Percentiles rank a stretch among this genome's conserved stretches.
Conservation (phyloP, 768 basidiomycete species). For the Clathrus columnatus region DNA sequence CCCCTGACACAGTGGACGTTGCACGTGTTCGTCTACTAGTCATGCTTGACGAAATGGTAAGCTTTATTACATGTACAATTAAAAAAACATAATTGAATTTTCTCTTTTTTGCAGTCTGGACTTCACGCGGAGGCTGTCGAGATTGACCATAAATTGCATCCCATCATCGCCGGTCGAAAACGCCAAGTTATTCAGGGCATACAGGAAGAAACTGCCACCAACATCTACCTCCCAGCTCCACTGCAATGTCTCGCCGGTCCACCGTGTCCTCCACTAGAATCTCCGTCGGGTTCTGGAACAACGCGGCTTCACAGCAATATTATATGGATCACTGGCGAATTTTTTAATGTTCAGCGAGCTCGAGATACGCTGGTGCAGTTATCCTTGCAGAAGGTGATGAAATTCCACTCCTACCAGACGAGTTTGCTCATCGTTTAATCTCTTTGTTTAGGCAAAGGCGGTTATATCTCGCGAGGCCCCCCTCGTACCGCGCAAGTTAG, state of each 20-base stretch:
- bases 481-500: constrained; percentile 90
- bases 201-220: constrained; percentile 95
- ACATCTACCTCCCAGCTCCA: constrained; percentile 90
- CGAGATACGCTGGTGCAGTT: constrained; percentile 91
- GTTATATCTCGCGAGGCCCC: constrained; percentile 90
- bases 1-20: constrained; percentile 79
- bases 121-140: constrained; percentile 86
- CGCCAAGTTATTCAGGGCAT: constrained; percentile 81
- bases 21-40: constrained; percentile 87
- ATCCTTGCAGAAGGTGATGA: constrained; percentile 68
- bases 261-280: constrained; percentile 35
- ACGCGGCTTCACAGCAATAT: constrained; percentile 55
- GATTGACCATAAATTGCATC: constrained; percentile 90
- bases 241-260: constrained; percentile 78
- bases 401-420: constrained; percentile 11
- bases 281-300: constrained; percentile 28
- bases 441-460: constrained; percentile 58
- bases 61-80: constrained; percentile 24
- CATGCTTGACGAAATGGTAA: constrained; percentile 88
- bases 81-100: not conserved
- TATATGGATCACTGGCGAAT: constrained; percentile 97
- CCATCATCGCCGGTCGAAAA: constrained; percentile 85
- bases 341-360: constrained; percentile 91
- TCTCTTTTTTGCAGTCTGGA: constrained; percentile 51
- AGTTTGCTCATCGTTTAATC: constrained; percentile 8